These are phyloP conservation scores for Naematelia aurantialba DNA, from an alignment of 768 basidiomycete genomes.

Conservation along the genomic window DNA sequence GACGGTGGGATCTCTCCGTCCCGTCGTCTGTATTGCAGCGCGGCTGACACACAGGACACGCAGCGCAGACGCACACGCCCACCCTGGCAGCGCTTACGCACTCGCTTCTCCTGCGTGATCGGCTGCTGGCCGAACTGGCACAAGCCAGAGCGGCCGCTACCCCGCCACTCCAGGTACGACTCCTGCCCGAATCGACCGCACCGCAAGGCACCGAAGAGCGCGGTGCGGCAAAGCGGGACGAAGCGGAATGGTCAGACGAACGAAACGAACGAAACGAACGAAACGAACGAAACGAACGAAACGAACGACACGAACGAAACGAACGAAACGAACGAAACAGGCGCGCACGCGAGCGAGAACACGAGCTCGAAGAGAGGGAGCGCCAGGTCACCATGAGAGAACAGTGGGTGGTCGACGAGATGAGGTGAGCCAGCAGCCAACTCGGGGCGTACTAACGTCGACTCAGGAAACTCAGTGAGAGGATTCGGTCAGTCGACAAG, in stretches of 20 bases:
- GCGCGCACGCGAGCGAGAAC: constrained; percentile 27
- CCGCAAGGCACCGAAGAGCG: background rate
- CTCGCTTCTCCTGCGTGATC: constrained; percentile 36
- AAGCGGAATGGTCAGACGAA: constrained; percentile 33
- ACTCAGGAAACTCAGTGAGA: constrained; percentile 37
- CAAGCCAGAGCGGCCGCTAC: too few species aligned
- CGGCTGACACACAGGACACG: background rate
- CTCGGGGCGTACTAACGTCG: background rate
- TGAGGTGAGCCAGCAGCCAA: constrained; percentile 23
- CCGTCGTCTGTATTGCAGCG: too few species aligned
- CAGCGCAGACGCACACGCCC: constrained; percentile 2
- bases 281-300: constrained; percentile 32
- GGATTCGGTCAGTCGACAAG: constrained; percentile 39
- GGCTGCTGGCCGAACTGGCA: constrained; percentile 22
- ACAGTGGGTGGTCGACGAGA: constrained; percentile 43
- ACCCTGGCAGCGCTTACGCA: constrained; percentile 34
- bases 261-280: too few species aligned
- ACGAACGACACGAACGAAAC: constrained; percentile 25
- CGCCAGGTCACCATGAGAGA: constrained; percentile 33
- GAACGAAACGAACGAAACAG: constrained; percentile 21
- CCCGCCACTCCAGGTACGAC: constrained; percentile 13
- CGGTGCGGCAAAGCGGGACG: constrained; percentile 7
- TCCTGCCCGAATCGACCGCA: background rate
- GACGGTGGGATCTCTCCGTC: constrained; percentile 11
- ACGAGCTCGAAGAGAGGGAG: constrained; percentile 39